Evolutionary conservation across 1,139 yeast species (phyloP).

Genomic region (Debaryomyces coudertii): DNA sequence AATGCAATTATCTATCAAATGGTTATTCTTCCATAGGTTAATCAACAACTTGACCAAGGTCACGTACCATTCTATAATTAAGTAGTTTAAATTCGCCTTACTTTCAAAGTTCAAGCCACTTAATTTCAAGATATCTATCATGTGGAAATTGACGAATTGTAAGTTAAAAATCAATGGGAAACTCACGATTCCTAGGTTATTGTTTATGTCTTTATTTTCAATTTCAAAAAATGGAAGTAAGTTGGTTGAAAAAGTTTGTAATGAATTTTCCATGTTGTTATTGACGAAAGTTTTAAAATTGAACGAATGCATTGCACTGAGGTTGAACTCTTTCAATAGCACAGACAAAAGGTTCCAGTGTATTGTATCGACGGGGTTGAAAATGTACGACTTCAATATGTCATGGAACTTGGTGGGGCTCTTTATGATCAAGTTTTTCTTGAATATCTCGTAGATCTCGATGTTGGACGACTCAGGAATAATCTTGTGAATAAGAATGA

Average conservation of each 20-base stretch:
- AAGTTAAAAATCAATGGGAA: constrained; percentile 48
- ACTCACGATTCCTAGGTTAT: constrained; percentile 46
- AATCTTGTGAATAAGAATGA: constrained; percentile 49
- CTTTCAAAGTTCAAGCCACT: constrained; percentile 13
- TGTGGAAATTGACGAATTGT: constrained; percentile 25
- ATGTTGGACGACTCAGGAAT: constrained; percentile 26
- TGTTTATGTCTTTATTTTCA: constrained; percentile 35
- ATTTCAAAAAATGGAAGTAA: constrained; percentile 23
- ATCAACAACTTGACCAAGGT: constrained; percentile 38
- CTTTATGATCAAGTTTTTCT: constrained; percentile 45
- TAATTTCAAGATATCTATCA: constrained; percentile 14
- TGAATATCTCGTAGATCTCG: constrained; percentile 39
- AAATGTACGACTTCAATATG: constrained; percentile 43
- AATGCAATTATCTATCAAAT: constrained; percentile 28
- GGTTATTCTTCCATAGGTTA: constrained; percentile 24
- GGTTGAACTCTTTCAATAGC: constrained; percentile 44
- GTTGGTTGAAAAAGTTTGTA: constrained; percentile 12
- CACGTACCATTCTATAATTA: constrained; percentile 45
- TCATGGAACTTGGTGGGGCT: constrained; percentile 51
- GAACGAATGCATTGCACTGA: constrained; percentile 12
- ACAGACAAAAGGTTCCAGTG: constrained; percentile 46
- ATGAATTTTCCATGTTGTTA: constrained; percentile 16
- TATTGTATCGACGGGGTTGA: constrained; percentile 37
- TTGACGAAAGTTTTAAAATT: constrained; percentile 15
- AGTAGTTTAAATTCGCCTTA: constrained; percentile 20